A percentile compares a stretch with the other conserved stretches of the same genome.
Conservation (phyloP, 2,329 filamentous ascomycete genomes). For the Pseudocercospora fijiensis region DNA sequence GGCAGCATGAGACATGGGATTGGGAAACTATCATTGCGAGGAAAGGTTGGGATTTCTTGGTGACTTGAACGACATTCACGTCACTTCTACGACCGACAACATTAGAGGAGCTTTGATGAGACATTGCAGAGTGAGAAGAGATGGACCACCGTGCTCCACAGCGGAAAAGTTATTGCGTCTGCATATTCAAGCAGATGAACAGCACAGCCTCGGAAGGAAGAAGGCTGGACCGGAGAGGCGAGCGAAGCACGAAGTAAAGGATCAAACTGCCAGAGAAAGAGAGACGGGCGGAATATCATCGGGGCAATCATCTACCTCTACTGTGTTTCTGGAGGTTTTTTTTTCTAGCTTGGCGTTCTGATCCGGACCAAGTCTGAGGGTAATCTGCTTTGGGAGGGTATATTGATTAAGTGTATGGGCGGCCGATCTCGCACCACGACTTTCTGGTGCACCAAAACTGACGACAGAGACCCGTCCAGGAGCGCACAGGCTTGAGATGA, state of each 20-base stretch:
- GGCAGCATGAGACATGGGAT: conserved; percentile 60
- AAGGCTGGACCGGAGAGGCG: not conserved
- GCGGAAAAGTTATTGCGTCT: not conserved
- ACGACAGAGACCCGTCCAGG: conserved; percentile 1
- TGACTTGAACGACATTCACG: conserved; percentile 48
- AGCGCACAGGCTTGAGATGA: not conserved
- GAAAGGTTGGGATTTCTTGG: conserved; percentile 61
- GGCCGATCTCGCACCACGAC: conserved; percentile 2
- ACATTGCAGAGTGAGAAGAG: not conserved
- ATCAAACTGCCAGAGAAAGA: not conserved
- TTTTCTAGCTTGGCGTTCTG: not conserved
- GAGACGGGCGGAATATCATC: not conserved
- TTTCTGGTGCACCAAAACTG: not conserved
- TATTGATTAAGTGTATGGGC: not conserved
- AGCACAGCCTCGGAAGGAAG: conserved; percentile 7
- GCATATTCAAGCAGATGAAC: not conserved
- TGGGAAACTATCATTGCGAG: conserved; percentile 61
- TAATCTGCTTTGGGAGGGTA: not conserved
- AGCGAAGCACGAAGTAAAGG: not conserved
- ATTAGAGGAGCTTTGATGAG: not conserved
- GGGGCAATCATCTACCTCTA: not conserved
- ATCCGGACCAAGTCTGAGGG: not conserved
- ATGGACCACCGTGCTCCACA: not conserved
- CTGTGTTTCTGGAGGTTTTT: not conserved
- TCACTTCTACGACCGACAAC: not conserved